Base-by-base conservation (phyloP, 2,329 filamentous ascomycete genomes). In the Aureobasidium leucospermi region DNA sequence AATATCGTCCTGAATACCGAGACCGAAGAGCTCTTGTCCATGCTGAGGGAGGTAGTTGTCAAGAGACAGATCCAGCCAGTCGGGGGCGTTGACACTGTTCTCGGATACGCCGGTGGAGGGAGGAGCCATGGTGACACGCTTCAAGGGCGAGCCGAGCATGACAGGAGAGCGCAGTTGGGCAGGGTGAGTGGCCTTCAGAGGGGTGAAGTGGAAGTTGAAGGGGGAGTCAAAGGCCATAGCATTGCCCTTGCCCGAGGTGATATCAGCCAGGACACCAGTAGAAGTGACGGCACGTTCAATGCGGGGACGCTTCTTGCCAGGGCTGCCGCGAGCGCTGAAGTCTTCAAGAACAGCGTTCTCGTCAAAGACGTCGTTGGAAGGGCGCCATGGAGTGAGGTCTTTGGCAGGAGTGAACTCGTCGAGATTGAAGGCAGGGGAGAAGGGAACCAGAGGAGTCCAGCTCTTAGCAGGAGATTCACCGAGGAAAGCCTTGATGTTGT, bases 401-500 rank as follows among this genome's bases (percentile, higher is more conserved):
- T 58, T 58, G 15, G 43, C 43, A 15, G 55, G 55, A 9, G 42
- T 47, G 23, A 58, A 58, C 36, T 58, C 55, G 43, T 60, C 70
- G 19, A 88, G 74, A 52, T 82, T 78, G 69, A 88, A 85, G n/a
- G 83, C 82, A 4, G 86, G 84, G 65, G 86, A 88, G 81, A 85
- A 87, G 16, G 76, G 73, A 32, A 84, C 81, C 56, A 84, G 71
- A 64, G 77, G 75, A 63, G 76, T 78, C 45, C 80, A 68, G 47
- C 70, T 80, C 65, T 84, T 84, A 56, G 84, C 80, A 4, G 90
- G 90, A 5, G 90, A 94, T 23, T 63, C 61, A 60, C 90, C 89
- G 46, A 96, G 84, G 78, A 96, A 84, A 65, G 89, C 83, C 61
- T 83, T 82, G 63, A 97, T 90, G 65, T 85, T 87, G 68, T 93